Base-by-base conservation (phyloP, 2,329 filamentous ascomycete genomes). In the Trichophyton verrucosum region DNA sequence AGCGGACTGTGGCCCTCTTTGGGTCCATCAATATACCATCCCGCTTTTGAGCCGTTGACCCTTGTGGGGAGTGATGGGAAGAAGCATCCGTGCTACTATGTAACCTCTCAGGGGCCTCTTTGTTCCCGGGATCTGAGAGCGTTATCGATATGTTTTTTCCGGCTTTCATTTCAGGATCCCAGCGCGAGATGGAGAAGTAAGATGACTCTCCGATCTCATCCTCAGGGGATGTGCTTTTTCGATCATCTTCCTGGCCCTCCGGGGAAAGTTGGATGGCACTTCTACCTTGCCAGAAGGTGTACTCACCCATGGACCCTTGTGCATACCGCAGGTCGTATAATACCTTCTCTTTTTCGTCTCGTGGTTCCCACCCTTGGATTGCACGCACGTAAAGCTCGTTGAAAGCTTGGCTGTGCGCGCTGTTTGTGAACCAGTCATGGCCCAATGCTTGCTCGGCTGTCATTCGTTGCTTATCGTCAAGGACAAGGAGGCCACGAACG, bases 341-440 rank as follows among this genome's bases (percentile, higher is more conserved):
- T 1, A 59, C 24, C n/a, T 17, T 17, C 30, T 40, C 17, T 15
- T 47, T 46, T 46, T 59, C 33, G 8, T 53, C 42, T 66, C 72
- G 72, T n/a, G 80, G 80, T 60, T 69, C 68, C 82, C 82, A 85
- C 60, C 77, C 72, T 38, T 69, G 67, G 61, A 79, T 76, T 0
- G 79, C 75, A 44, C 75, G 73, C 61, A 75, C 58, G 64, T 84
- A 84, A 2, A 81, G 68, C 0, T 73, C 74, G 33, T 81, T 73
- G 60, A 82, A 77, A 17, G 78, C 75, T 13, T 68, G 67, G 20
- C 70, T 74, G 66, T 82, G 77, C 7, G 69, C 65, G n/a, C 72
- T 69, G 65, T 81, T 79, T 1, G 76, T 76, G 65, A 86, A 82
- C 83, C 83, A 86, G 8, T 66, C 60, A 69, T 85, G 81, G 8